Percentiles rank a stretch among this genome's conserved stretches.
Conservation (phyloP, 768 basidiomycete genomes). For the Harrya chromipes region DNA sequence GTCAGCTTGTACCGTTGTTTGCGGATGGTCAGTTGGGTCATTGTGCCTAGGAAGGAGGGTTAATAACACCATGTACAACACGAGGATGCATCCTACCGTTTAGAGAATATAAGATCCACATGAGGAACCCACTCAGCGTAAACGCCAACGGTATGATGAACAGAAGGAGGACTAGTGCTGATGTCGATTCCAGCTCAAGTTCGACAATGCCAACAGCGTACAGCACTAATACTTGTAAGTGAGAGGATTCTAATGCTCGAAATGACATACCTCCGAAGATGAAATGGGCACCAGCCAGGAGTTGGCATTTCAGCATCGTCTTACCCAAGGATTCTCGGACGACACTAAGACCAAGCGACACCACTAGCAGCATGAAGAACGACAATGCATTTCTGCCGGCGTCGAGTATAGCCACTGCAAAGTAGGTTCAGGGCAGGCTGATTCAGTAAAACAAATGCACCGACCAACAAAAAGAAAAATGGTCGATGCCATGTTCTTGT, state of each 20-base stretch:
- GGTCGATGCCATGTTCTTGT: slow-evolving; percentile 66
- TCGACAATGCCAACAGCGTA: slow-evolving; percentile 96
- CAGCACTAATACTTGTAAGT: slow-evolving; percentile 51
- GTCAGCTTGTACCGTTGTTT: slow-evolving; percentile 83
- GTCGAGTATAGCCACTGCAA: slow-evolving; percentile 87
- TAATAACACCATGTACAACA: neutral
- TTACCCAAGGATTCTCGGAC: slow-evolving; percentile 84
- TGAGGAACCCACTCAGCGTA: slow-evolving; percentile 90
- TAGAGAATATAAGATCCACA: slow-evolving; percentile 93
- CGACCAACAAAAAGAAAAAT: slow-evolving; percentile 91
- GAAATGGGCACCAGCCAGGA: slow-evolving; percentile 83
- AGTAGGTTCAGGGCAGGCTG: slow-evolving; percentile 1
- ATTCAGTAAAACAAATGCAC: slow-evolving; percentile 19
- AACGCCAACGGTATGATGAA: slow-evolving; percentile 95
- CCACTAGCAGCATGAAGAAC: slow-evolving; percentile 92
- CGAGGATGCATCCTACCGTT: slow-evolving; percentile 55
- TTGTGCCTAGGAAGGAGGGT: slow-evolving; percentile 60
- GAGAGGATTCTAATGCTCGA: neutral
- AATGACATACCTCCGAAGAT: slow-evolving; percentile 80
- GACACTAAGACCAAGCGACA: slow-evolving; percentile 88
- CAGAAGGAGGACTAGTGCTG: slow-evolving; percentile 76
- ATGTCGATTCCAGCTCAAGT: slow-evolving; percentile 87
- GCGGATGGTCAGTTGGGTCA: slow-evolving; percentile 76
- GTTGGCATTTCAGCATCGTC: slow-evolving; percentile 80
- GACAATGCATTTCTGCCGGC: slow-evolving; percentile 93